Conservation (phyloP, 768 basidiomycete genomes). For the Agaricus bisporus region DNA sequence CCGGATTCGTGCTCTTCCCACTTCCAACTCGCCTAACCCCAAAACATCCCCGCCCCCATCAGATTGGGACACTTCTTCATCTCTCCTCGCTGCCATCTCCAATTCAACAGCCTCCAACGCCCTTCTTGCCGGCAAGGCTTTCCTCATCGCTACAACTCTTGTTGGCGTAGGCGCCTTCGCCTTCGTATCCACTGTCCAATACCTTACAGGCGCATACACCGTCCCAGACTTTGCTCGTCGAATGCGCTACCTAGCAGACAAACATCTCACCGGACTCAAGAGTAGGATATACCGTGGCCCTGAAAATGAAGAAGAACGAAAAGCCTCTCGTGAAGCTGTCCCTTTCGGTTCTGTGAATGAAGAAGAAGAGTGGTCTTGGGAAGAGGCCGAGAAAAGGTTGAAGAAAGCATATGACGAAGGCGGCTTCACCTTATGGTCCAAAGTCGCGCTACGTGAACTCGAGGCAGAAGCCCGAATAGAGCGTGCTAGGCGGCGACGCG, state of each 20-base stretch:
- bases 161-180: constrained; percentile 43
- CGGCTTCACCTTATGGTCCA: constrained; percentile 50
- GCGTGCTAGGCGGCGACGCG: constrained; percentile 27
- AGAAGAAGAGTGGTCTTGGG: constrained; percentile 42
- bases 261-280: constrained; percentile 37
- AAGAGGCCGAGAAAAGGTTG: constrained; percentile 48
- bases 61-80: constrained; percentile 23
- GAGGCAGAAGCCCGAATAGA: constrained; percentile 54
- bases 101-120: constrained; percentile 40
- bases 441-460: constrained; percentile 46
- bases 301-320: constrained; percentile 25
- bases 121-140: constrained; percentile 54
- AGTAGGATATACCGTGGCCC: constrained; percentile 44
- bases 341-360: constrained; percentile 18
- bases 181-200: constrained; percentile 43
- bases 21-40: constrained; percentile 10
- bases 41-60: constrained; percentile 14
- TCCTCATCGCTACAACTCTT: constrained; percentile 57
- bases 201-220: constrained; percentile 45
- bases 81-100: constrained; percentile 31
- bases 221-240: constrained; percentile 31
- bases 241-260: not conserved
- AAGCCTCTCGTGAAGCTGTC: constrained; percentile 9
- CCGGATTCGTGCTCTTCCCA: constrained; percentile 3
- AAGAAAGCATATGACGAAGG: constrained; percentile 51